These are phyloP conservation scores for Euphorbia corollata DNA, from an alignment of 441 rosid genomes.

Conservation along the genomic window DNA sequence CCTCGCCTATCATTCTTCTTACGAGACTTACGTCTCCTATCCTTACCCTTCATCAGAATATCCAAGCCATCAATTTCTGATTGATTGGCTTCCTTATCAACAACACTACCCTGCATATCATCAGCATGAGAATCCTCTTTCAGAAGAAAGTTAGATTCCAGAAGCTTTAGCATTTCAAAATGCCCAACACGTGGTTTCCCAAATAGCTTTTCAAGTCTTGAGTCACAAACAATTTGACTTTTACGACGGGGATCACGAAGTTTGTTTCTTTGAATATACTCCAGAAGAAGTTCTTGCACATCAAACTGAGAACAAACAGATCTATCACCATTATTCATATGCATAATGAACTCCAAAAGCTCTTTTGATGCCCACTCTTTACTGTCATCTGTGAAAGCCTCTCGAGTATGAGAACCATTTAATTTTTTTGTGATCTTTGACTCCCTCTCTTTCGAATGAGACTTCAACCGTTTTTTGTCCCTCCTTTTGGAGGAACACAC, in stretches of 20 bases:
- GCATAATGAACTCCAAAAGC: slow-evolving; percentile 76
- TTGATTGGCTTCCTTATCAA: slow-evolving; percentile 61
- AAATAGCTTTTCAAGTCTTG: slow-evolving; percentile 70
- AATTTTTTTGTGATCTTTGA: slow-evolving; percentile 25
- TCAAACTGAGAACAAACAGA: slow-evolving; percentile 68
- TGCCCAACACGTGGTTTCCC: slow-evolving; percentile 90
- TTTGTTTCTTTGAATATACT: slow-evolving; percentile 75
- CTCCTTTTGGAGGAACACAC: slow-evolving; percentile 44
- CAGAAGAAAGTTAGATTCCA: slow-evolving; percentile 69
- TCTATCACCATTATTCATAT: slow-evolving; percentile 79
- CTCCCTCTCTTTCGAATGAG: slow-evolving; percentile 38
- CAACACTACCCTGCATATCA: slow-evolving; percentile 51
- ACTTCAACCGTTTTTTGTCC: slow-evolving; percentile 52
- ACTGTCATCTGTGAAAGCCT: slow-evolving; percentile 33
- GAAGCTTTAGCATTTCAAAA: slow-evolving; percentile 93
- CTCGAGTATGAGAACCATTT: slow-evolving; percentile 26
- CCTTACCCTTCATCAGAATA: slow-evolving; percentile 35
- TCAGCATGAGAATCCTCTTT: slow-evolving; percentile 65
- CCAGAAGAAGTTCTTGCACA: slow-evolving; percentile 70
- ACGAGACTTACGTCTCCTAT: slow-evolving; percentile 66
- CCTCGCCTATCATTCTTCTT: slow-evolving; percentile 66
- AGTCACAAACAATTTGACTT: slow-evolving; percentile 84
- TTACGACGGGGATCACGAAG: slow-evolving; percentile 90
- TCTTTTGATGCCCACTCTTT: slow-evolving; percentile 83
- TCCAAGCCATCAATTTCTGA: slow-evolving; percentile 65